These are phyloP conservation scores for Ophiostoma pallidulum DNA, from an alignment of 2,329 filamentous ascomycete genomes.

Conservation along the genomic window DNA sequence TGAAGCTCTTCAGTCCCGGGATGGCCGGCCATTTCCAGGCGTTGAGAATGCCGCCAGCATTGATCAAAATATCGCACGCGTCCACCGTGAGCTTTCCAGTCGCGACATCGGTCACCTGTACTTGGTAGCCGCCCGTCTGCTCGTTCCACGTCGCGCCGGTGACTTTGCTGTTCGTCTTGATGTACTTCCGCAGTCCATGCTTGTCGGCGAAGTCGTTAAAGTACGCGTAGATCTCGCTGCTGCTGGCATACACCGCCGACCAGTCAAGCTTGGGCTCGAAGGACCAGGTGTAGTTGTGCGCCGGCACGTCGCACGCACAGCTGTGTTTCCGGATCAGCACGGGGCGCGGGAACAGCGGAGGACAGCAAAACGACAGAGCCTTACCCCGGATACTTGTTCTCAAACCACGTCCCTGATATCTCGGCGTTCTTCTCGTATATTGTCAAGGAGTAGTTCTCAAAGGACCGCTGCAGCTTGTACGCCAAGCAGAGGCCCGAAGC, in stretches of 20 bases:
- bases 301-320: slow-evolving; percentile 46
- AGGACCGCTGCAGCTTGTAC: slow-evolving; percentile 9
- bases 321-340: no score
- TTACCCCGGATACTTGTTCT: slow-evolving; percentile 52
- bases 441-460: slow-evolving; percentile 38
- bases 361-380: no score
- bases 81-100: slow-evolving; percentile 14
- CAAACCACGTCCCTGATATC: slow-evolving; percentile 49
- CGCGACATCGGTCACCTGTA: slow-evolving; percentile 19
- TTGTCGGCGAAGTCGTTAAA: slow-evolving; percentile 25
- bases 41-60: slow-evolving; percentile 17
- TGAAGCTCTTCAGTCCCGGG: slow-evolving; percentile 25
- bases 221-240: slow-evolving; percentile 20
- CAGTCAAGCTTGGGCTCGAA: slow-evolving; percentile 38
- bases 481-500: slow-evolving; percentile 8
- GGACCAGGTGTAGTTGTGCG: slow-evolving; percentile 53
- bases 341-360: no score
- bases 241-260: slow-evolving; percentile 22
- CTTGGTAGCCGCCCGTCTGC: slow-evolving; percentile 27
- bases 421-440: slow-evolving; percentile 48
- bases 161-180: slow-evolving; percentile 26
- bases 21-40: slow-evolving; percentile 21
- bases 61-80: slow-evolving; percentile 15
- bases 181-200: slow-evolving; percentile 29
- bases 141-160: slow-evolving; percentile 32